Conservation (phyloP, 2,329 filamentous ascomycete genomes). For the Pestalotiopsis sp. region DNA sequence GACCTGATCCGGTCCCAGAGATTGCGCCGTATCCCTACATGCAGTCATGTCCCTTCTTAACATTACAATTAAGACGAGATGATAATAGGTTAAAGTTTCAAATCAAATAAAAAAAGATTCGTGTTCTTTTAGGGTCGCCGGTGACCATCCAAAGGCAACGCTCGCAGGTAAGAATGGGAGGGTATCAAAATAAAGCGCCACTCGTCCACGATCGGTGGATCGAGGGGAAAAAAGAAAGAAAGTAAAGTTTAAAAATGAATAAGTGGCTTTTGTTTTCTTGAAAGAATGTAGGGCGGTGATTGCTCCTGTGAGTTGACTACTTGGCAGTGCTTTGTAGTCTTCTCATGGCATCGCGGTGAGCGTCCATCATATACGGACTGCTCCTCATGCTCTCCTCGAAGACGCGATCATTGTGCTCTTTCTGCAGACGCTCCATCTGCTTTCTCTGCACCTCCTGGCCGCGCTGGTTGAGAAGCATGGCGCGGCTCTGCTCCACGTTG, state of each 20-base stretch:
- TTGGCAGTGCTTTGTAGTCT: slow-evolving; percentile 67
- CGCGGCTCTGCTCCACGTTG: slow-evolving; percentile 57
- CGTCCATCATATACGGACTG: slow-evolving; percentile 71
- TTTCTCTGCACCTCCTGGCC: slow-evolving; percentile 63
- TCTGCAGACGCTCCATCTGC: slow-evolving; percentile 59
- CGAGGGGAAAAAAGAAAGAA: not conserved
- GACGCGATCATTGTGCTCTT: slow-evolving; percentile 60
- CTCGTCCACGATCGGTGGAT: not conserved
- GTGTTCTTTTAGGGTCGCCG: not conserved
- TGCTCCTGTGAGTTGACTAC: not conserved
- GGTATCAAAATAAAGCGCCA: not conserved
- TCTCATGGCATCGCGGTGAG: slow-evolving; percentile 78
- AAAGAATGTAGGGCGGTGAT: not conserved
- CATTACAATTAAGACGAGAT: slow-evolving; percentile 1
- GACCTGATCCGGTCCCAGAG: not conserved
- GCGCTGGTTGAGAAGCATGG: slow-evolving; percentile 60
- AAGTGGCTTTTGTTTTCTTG: not conserved
- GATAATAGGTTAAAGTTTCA: not conserved
- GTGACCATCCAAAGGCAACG: not conserved
- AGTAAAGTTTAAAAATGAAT: not conserved
- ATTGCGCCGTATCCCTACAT: not conserved
- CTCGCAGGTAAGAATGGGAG: not conserved
- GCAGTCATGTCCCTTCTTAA: not conserved
- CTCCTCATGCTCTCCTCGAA: slow-evolving; percentile 78
- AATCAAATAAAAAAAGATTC: not conserved